Base-by-base conservation (phyloP, 768 basidiomycete genomes). In the Clathrus columnatus region DNA sequence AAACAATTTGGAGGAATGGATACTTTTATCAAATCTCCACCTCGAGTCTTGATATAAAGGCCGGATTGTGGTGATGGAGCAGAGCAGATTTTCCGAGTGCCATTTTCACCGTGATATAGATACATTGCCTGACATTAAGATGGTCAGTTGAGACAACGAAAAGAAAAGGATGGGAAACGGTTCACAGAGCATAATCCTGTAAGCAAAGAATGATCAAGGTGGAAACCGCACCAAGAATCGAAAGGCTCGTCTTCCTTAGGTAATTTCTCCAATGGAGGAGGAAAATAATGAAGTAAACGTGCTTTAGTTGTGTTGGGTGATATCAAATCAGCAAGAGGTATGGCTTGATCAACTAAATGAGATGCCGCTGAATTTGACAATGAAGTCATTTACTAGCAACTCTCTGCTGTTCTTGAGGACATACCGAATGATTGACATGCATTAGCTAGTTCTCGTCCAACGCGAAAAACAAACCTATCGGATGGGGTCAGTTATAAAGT, bases 241-340 rank as follows among this genome's bases (percentile, higher is more conserved):
- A 91, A 70, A 1, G 83, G 73, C 48, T 83, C 84, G 59, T 85
- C 80, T 30, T 83, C 78, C 4, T 65, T 57, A 0, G 72, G 69
- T 5, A 62, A 59, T 18, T 60, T 62, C 46, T 70, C 75, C 1
- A 76, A 66, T 24, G 76, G 64, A 8, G 84, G 82, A 16, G 95
- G 88, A 63, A 93, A 99, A 69, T 99, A 99, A 65, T 99, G 95
- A n/a, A 99, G 74, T 11, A 99, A 78, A 28, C 96, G 81, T 2
- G 91, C 95, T 68, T 98, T 98, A 36, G 82, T 87, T 5, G 88
- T 91, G 62, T 87, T 84, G 7, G 90, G 90, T 2, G 77, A 75
- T 64, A 98, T 87, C 48, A 99, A 70, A 16, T 79, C 68, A 6
- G 82, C 76, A 21, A 98, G 71, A 7, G 88, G 85, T 46, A 87